Evolutionary conservation across 352 stramenopile species (phyloP).

Genomic region (Elongisporangium prolatum): DNA sequence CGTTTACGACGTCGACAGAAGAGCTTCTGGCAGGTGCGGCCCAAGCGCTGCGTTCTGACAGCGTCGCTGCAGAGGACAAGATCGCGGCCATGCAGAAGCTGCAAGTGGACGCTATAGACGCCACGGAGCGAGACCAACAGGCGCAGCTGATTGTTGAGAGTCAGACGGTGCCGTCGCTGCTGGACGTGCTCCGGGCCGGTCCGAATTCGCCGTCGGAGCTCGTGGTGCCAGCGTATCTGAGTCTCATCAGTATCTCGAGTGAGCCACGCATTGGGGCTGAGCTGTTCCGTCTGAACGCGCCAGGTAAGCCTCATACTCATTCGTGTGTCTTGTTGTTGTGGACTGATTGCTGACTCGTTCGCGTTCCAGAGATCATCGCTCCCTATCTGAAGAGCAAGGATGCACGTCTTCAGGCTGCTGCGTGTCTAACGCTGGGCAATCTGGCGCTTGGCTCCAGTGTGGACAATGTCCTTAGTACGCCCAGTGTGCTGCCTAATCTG

Average conservation of each 20-base stretch:
- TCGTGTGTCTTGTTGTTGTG: not conserved
- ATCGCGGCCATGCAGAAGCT: slow-evolving; percentile 33
- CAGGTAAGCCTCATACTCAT: slow-evolving; percentile 5
- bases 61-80: slow-evolving; percentile 12
- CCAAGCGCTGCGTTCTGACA: not conserved
- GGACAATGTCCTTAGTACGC: slow-evolving; percentile 22
- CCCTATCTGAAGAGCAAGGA: slow-evolving; percentile 43
- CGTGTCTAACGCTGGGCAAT: slow-evolving; percentile 59
- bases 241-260: slow-evolving; percentile 54
- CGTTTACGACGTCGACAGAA: not conserved
- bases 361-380: slow-evolving; percentile 16
- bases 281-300: slow-evolving; percentile 43
- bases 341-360: not conserved
- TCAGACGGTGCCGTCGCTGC: slow-evolving; percentile 31
- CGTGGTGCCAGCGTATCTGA: slow-evolving; percentile 56
- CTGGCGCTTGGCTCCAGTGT: slow-evolving; percentile 42
- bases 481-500: slow-evolving; percentile 30
- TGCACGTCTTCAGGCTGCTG: slow-evolving; percentile 52
- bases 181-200: slow-evolving; percentile 26
- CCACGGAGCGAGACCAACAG: slow-evolving; percentile 26
- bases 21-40: not conserved
- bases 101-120: slow-evolving; percentile 19
- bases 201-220: slow-evolving; percentile 43
- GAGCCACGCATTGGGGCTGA: slow-evolving; percentile 49
- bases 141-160: slow-evolving; percentile 56